Evolutionary conservation across 2,329 filamentous ascomycete genomes (phyloP).

Genomic region (Hortaea sp.): DNA sequence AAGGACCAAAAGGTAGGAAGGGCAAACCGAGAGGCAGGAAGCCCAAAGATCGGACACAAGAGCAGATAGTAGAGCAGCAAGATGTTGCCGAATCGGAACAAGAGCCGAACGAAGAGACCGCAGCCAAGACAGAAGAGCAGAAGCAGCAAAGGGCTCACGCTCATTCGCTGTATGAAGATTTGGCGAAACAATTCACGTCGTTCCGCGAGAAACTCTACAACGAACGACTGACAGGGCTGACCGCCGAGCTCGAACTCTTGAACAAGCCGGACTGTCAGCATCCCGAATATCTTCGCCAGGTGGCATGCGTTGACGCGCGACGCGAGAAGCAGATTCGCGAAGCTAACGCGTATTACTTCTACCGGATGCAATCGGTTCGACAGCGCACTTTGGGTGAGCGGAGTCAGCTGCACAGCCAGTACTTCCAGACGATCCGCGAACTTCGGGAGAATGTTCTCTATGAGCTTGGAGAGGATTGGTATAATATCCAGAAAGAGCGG

Average conservation of each 20-base stretch:
- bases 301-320: slow-evolving; percentile 74
- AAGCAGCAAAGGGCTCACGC: slow-evolving; percentile 30
- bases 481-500: slow-evolving; percentile 82
- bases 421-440: slow-evolving; percentile 76
- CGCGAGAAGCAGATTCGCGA: slow-evolving; percentile 69
- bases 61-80: slow-evolving; percentile 8
- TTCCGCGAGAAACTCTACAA: slow-evolving; percentile 83
- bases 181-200: slow-evolving; percentile 81
- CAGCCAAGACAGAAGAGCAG: slow-evolving; percentile 44
- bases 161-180: slow-evolving; percentile 45
- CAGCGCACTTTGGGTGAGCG: slow-evolving; percentile 70
- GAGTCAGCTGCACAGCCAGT: slow-evolving; percentile 80
- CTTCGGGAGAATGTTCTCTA: slow-evolving; percentile 71
- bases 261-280: slow-evolving; percentile 57
- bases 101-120: slow-evolving; percentile 18
- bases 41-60: slow-evolving; percentile 23
- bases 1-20: slow-evolving; percentile 34
- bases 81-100: slow-evolving; percentile 8
- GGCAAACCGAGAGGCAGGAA: slow-evolving; percentile 37
- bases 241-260: slow-evolving; percentile 54
- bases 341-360: slow-evolving; percentile 62
- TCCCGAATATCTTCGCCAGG: slow-evolving; percentile 82
- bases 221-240: slow-evolving; percentile 73
- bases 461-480: slow-evolving; percentile 78
- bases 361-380: slow-evolving; percentile 63